phyloP scores from a whole-genome alignment of 331 rosid species.

The Saraca asoca region DNA sequence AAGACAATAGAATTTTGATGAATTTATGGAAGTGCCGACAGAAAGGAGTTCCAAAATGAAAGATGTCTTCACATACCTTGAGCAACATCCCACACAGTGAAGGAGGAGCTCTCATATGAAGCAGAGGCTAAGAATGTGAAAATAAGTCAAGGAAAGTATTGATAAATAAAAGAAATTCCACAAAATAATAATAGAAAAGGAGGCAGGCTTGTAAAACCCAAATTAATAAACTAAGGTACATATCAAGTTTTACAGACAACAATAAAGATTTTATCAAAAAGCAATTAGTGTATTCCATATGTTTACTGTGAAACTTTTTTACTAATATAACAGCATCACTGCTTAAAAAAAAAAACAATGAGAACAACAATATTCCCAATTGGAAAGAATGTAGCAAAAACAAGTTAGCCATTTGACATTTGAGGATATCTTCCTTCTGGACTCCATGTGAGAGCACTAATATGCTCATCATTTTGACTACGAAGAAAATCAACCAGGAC shows the following conservation, averaged over 20 bases:
- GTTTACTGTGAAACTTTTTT: neutral
- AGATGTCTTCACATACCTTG: constrained; percentile 56
- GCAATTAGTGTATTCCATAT: constrained; percentile 1
- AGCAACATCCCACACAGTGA: constrained; percentile 93
- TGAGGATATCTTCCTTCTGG: constrained; percentile 97
- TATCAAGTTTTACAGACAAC: neutral
- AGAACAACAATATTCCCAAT: neutral
- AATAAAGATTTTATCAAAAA: neutral
- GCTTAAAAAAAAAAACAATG: constrained; percentile 1
- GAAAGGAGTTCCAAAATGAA: too few relatives aligned
- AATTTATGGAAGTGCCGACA: too few relatives aligned
- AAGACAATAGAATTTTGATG: too few relatives aligned
- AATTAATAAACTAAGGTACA: neutral
- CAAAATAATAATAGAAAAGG: constrained; percentile 5
- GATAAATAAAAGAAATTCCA: neutral
- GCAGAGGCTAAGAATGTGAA: constrained; percentile 85
- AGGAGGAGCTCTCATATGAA: constrained; percentile 82
- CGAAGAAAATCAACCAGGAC: constrained; percentile 81
- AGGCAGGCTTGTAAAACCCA: neutral
- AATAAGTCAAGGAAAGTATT: constrained; percentile 56
- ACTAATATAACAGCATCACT: constrained; percentile 4
- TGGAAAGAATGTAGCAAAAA: constrained; percentile 19
- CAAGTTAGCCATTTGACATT: constrained; percentile 17
- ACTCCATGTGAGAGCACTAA: constrained; percentile 91
- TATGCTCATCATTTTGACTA: constrained; percentile 66